Conservation (phyloP, 768 basidiomycete species). For the Cyathus striatus region DNA sequence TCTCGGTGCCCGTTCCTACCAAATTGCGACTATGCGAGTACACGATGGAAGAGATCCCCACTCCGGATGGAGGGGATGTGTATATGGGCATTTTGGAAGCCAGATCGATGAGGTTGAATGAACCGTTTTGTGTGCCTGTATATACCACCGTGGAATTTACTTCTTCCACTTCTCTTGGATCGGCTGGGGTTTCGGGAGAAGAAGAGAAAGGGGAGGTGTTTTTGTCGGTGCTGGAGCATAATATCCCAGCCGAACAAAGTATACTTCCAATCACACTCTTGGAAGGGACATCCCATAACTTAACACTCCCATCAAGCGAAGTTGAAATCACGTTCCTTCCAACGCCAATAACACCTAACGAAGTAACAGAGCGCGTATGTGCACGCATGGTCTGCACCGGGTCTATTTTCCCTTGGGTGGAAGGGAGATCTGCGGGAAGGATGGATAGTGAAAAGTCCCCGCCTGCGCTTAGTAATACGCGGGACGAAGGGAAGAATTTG, state of each 20-base stretch:
- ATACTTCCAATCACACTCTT: conserved; percentile 43
- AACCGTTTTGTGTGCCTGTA: conserved; percentile 50
- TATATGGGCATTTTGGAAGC: conserved; percentile 27
- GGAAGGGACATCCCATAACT: conserved; percentile 68
- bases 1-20: conserved; percentile 54
- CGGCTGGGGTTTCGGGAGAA: conserved; percentile 9
- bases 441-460: conserved; percentile 65
- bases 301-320: conserved; percentile 63
- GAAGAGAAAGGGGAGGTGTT: conserved; percentile 10
- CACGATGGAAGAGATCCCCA: conserved; percentile 37
- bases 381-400: conserved; percentile 62
- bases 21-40: conserved; percentile 35
- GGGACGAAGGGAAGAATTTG: conserved; percentile 65
- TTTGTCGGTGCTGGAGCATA: conserved; percentile 39
- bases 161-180: conserved; percentile 39
- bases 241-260: conserved; percentile 34
- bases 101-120: conserved; percentile 53
- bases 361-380: conserved; percentile 63
- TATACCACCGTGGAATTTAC: conserved; percentile 44
- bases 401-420: conserved; percentile 23
- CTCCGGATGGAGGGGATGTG: conserved; percentile 16
- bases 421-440: conserved; percentile 50
- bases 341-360: conserved; percentile 54
- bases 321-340: conserved; percentile 66
- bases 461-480: conserved; percentile 66